Evolutionary conservation across 1,284 basidiomycete species (phyloP).

Genomic region (Ceratobasidium sp.): DNA sequence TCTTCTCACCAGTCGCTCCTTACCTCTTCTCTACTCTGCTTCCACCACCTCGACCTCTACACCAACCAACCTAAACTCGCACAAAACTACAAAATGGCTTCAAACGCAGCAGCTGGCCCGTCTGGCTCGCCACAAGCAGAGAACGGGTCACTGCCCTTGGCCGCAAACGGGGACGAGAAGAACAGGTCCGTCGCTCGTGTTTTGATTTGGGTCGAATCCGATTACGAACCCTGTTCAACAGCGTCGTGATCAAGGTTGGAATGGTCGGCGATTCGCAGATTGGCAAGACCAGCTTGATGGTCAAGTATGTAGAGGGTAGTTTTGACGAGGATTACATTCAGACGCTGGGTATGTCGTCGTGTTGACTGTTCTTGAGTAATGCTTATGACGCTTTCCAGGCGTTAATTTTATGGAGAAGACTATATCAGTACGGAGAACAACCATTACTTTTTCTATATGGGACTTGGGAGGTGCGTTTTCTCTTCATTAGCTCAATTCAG

Average conservation of each 20-base stretch:
- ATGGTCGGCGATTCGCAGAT: conserved; percentile 99
- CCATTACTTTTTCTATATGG: conserved; percentile 99
- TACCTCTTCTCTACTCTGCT: conserved; percentile 27
- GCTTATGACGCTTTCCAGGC: conserved; percentile 62
- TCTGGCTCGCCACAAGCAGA: conserved; percentile 28
- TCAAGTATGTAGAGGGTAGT: conserved; percentile 97
- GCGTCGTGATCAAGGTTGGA: conserved; percentile 96
- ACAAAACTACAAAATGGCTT: conserved; percentile 29
- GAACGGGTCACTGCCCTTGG: conserved; percentile 23
- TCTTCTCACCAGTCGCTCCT: conserved; percentile 39
- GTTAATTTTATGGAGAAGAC: conserved; percentile 99
- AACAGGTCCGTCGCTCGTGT: conserved; percentile 45
- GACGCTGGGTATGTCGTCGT: conserved; percentile 79
- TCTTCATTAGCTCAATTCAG: conserved; percentile 7
- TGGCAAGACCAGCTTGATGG: conserved; percentile 98
- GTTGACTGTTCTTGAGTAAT: conserved; percentile 17
- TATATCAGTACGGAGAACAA: conserved; percentile 95
- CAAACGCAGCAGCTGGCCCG: conserved; percentile 6
- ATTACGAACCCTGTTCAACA: conserved; percentile 55
- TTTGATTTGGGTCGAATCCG: neutral
- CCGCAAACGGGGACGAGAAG: conserved; percentile 47
- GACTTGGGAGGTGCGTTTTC: conserved; percentile 79
- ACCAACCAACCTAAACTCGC: neutral
- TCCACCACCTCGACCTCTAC: neutral
- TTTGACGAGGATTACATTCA: conserved; percentile 99